Evolutionary conservation across 2,329 filamentous ascomycete species (phyloP), one percentile per base, ranked within the genome.

Genomic region (Pyricularia sp.): DNA sequence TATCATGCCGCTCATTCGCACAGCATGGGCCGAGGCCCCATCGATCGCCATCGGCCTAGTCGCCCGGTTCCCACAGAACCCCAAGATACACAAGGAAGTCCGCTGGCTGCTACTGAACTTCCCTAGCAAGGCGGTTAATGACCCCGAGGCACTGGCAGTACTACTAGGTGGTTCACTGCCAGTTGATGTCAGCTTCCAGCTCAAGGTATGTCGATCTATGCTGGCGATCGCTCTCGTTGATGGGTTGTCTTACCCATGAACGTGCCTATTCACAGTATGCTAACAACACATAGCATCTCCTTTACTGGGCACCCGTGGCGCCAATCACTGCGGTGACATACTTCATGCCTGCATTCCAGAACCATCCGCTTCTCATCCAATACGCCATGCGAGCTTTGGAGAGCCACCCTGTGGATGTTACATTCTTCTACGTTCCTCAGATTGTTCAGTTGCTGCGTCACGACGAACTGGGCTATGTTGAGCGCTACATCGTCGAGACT

Each of bases 381-480:
- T 99, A 98, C 78, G 95, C 95, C 1, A 97, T 99, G 90, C 88
- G 94, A 74, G 92, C 95, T 3, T 80, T 99, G 65, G 95, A 99
- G 77, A 94, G 91, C 73, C 95, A 99, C 75, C 90, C 93, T 0
- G 90, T 97, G n/a, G 95, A 98, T 76, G 89, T 98, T 25, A 97
- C 94, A 0, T 99, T 99, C 84, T 99, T 98, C 80, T 98, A 97
- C 76, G 95, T 99, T 2, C 95, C 96, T 7, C 95, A 99, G 77
- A 96, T 99, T 73, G 95, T 99, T 17, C 95, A 99, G 78, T 91
- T 92, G 63, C 85, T 99, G 63, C 90, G 95, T 68, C 97, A 98
- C 74, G 95, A 99, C 82, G 87, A 86, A 14, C 84, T 99, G 28
- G 95, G 95, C 69, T 99, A 99, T 76, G 94, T 97, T 2, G 93